A percentile compares a stretch with the other conserved stretches of the same genome.
Evolutionary conservation across 768 basidiomycete species (phyloP).

Genomic region (Lentinula lateritia): DNA sequence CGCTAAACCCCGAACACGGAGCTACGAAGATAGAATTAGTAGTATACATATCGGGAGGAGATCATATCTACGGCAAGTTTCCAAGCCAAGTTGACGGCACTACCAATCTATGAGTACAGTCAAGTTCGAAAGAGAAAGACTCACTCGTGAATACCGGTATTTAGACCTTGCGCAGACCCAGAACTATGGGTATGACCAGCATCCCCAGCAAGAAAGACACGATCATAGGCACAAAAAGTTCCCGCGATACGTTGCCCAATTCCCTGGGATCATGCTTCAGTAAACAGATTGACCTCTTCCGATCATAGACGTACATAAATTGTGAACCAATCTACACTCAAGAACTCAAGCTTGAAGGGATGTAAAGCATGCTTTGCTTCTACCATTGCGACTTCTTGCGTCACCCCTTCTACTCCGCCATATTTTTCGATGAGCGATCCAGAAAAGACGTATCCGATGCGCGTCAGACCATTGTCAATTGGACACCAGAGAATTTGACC

Average conservation of each 20-base stretch:
- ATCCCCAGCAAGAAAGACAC: slow-evolving; percentile 12
- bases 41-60: neutral
- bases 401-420: slow-evolving; percentile 8
- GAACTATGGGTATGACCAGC: slow-evolving; percentile 12
- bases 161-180: slow-evolving; percentile 10
- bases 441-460: slow-evolving; percentile 11
- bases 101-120: neutral
- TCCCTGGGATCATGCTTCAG: neutral
- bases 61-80: slow-evolving; percentile 9
- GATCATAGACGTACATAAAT: slow-evolving; percentile 7
- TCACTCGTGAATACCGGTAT: slow-evolving; percentile 12
- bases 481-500: slow-evolving; percentile 14
- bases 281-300: neutral
- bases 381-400: slow-evolving; percentile 7
- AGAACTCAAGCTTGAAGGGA: slow-evolving; percentile 12
- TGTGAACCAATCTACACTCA: slow-evolving; percentile 13
- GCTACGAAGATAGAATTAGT: neutral
- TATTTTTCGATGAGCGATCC: slow-evolving; percentile 1
- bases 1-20: slow-evolving; percentile 2
- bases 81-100: slow-evolving; percentile 11
- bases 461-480: slow-evolving; percentile 10
- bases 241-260: slow-evolving; percentile 11
- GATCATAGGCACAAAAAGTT: slow-evolving; percentile 5
- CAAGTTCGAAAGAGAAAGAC: neutral
- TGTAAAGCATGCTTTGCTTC: slow-evolving; percentile 10